Percentiles rank a stretch among this genome's conserved stretches.
Conservation (phyloP, 1,139 yeast genomes). For the Candida frijolesensis region DNA sequence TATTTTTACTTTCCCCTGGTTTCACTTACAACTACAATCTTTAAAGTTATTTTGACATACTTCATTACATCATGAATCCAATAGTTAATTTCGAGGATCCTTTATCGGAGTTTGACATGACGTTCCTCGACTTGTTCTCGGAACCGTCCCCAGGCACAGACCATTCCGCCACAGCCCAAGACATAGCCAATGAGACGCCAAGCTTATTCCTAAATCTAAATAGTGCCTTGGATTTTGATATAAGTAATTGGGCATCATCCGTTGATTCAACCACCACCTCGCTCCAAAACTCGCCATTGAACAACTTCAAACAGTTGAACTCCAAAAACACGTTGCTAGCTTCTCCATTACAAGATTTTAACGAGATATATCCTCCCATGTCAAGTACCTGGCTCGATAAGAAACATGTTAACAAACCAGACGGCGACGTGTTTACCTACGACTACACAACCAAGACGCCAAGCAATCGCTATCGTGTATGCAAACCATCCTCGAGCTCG, state of each 20-base stretch:
- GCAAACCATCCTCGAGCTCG: constrained; percentile 12
- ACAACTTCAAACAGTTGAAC: background rate
- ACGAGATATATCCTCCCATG: background rate
- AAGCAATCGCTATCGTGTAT: constrained; percentile 8
- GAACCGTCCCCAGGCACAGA: background rate
- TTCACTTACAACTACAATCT: background rate
- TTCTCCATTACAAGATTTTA: constrained; percentile 4
- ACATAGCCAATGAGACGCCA: constrained; percentile 2
- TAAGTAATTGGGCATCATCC: background rate
- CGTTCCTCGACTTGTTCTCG: background rate
- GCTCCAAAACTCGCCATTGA: background rate
- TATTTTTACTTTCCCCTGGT: background rate
- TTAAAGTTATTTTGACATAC: background rate
- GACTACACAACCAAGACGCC: constrained; percentile 11
- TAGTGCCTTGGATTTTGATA: background rate
- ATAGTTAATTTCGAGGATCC: constrained; percentile 2
- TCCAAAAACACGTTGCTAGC: constrained; percentile 3
- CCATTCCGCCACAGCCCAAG: background rate
- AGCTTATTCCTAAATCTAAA: constrained; percentile 3
- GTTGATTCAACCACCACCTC: background rate
- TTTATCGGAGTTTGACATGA: constrained; percentile 3
- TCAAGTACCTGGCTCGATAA: background rate
- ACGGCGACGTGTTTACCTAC: constrained; percentile 15
- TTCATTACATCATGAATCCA: constrained; percentile 1
- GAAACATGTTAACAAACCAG: background rate